Evolutionary conservation across 768 basidiomycete species (phyloP).

Genomic region (Mycena vulgaris): DNA sequence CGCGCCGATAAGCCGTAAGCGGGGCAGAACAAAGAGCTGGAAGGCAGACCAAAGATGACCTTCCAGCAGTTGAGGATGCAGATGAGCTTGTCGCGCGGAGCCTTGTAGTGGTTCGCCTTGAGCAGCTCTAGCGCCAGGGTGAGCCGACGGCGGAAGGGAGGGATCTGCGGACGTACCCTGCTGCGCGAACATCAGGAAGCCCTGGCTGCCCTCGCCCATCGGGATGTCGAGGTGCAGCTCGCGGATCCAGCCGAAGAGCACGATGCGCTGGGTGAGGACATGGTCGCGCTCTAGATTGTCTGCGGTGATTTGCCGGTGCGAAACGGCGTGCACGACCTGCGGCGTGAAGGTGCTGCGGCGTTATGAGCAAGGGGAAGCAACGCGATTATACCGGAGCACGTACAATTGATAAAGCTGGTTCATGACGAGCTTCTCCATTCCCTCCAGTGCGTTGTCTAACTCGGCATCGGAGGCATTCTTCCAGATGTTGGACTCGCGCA

Average conservation of each 20-base stretch:
- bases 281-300: conserved; percentile 98
- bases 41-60: conserved; percentile 92
- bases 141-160: too few relatives aligned
- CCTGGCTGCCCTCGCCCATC: conserved; percentile 78
- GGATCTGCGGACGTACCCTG: too few relatives aligned
- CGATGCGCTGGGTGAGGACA: conserved; percentile 90
- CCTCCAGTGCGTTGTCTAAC: conserved; percentile 97
- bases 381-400: conserved; percentile 48
- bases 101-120: conserved; percentile 99
- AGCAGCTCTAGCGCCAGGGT: conserved; percentile 86
- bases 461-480: conserved; percentile 81
- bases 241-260: conserved; percentile 91
- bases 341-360: conserved; percentile 90
- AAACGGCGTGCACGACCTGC: conserved; percentile 74
- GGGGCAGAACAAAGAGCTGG: conserved; percentile 9
- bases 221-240: conserved; percentile 94
- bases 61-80: conserved; percentile 99
- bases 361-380: conserved; percentile 14
- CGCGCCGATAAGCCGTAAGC: conserved; percentile 20
- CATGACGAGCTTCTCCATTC: conserved; percentile 99
- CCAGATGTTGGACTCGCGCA: conserved; percentile 91
- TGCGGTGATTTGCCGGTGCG: conserved; percentile 85
- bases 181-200: conserved; percentile 91
- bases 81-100: conserved; percentile 97
- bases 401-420: conserved; percentile 96